Conservation (phyloP, 352 stramenopile species). For the Phytophthora ramorum region DNA sequence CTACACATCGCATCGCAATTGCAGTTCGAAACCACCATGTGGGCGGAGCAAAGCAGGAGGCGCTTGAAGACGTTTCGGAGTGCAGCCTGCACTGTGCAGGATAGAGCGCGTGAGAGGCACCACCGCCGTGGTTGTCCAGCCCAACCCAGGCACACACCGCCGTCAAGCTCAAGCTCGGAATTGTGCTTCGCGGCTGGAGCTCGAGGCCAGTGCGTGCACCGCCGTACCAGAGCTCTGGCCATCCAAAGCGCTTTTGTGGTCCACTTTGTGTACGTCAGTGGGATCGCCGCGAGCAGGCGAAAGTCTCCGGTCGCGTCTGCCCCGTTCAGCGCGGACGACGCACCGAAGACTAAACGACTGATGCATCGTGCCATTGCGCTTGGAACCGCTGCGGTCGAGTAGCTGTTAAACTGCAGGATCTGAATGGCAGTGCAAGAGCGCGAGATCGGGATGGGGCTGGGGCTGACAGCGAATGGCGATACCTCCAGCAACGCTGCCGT, state of each 20-base stretch:
- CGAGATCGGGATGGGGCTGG: conserved; percentile 15
- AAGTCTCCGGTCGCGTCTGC: conserved; percentile 23
- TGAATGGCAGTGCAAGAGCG: background rate
- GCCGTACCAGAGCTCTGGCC: background rate
- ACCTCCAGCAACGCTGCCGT: background rate
- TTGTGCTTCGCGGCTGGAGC: background rate
- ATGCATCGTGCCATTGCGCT: conserved; percentile 12
- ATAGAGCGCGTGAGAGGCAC: background rate
- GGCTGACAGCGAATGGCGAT: background rate
- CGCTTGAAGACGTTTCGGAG: too few species aligned
- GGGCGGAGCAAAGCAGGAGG: too few species aligned
- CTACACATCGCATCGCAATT: too few species aligned
- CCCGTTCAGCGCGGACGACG: conserved; percentile 4
- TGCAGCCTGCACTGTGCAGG: too few species aligned
- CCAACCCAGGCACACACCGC: background rate
- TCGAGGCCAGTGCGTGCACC: background rate
- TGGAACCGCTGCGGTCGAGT: background rate
- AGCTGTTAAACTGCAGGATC: conserved; percentile 1
- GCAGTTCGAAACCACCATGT: too few species aligned
- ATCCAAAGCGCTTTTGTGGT: conserved; percentile 7
- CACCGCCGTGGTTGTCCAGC: too few species aligned
- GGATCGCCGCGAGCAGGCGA: conserved; percentile 11
- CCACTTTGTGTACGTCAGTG: conserved; percentile 18
- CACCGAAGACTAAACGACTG: conserved; percentile 11
- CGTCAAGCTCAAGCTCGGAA: background rate